These are phyloP conservation scores for Eutypa lata DNA, from an alignment of 2,329 filamentous ascomycete genomes.

Conservation along the genomic window DNA sequence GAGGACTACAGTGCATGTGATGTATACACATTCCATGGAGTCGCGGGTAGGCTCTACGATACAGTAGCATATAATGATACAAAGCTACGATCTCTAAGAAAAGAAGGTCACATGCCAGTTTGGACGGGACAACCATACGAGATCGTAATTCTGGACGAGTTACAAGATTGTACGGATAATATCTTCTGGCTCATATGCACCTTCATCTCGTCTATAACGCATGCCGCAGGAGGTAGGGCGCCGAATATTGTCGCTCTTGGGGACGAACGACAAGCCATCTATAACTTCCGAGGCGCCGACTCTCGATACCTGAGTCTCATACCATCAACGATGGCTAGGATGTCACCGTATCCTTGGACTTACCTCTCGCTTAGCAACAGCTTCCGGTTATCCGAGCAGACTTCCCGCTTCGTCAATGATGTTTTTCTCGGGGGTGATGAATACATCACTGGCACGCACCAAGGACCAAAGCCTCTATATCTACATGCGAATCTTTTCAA, in stretches of 20 bases:
- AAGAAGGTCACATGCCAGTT: slow-evolving; percentile 9
- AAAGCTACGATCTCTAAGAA: slow-evolving; percentile 9
- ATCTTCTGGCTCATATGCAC: slow-evolving; percentile 23
- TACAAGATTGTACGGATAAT: slow-evolving; percentile 27
- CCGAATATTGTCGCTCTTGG: slow-evolving; percentile 26
- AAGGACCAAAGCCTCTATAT: slow-evolving; percentile 24
- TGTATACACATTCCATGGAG: slow-evolving; percentile 25
- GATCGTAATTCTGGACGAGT: slow-evolving; percentile 29
- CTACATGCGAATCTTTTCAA: slow-evolving; percentile 14
- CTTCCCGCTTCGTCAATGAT: slow-evolving; percentile 23
- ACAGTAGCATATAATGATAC: slow-evolving; percentile 14
- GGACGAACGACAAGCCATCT: slow-evolving; percentile 29
- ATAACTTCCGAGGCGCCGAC: slow-evolving; percentile 25
- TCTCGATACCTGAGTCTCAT: slow-evolving; percentile 23
- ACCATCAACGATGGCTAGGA: slow-evolving; percentile 14
- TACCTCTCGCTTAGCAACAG: slow-evolving; percentile 18
- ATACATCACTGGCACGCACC: slow-evolving; percentile 26
- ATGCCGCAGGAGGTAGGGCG: slow-evolving; percentile 6
- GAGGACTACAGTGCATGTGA: slow-evolving; percentile 12
- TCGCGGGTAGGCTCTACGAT: slow-evolving; percentile 19
- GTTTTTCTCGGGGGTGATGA: slow-evolving; percentile 22
- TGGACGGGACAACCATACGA: slow-evolving; percentile 24
- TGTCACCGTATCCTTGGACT: slow-evolving; percentile 19
- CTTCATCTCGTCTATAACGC: slow-evolving; percentile 22
- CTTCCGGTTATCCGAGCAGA: slow-evolving; percentile 23